Evolutionary conservation across 1,284 basidiomycete genomes (phyloP).

Genomic region (Athelia psychrophila): DNA sequence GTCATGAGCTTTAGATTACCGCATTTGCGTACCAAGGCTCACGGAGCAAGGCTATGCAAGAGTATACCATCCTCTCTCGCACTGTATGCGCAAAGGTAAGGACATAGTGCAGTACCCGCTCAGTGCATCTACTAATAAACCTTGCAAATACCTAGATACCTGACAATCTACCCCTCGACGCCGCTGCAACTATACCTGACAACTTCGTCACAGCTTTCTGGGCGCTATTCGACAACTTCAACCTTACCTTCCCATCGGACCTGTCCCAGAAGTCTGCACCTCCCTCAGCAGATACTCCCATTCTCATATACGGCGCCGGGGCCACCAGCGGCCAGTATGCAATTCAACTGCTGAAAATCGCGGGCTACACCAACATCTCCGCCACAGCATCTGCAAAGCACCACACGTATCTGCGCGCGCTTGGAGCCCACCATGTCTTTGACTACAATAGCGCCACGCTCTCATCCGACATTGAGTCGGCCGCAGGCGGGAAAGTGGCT

Average conservation of each 20-base stretch:
- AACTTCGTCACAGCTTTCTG: conserved; percentile 49
- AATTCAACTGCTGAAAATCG: conserved; percentile 49
- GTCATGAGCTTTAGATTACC: conserved; percentile 28
- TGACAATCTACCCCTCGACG: conserved; percentile 32
- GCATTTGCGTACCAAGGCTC: conserved; percentile 28
- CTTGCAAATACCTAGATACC: conserved; percentile 35
- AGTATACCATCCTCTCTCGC: conserved; percentile 35
- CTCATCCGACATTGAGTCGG: conserved; percentile 33
- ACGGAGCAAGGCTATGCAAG: conserved; percentile 37
- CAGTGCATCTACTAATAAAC: conserved; percentile 1
- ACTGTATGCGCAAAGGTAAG: conserved; percentile 40
- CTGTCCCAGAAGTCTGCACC: conserved; percentile 34
- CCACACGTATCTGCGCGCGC: conserved; percentile 39
- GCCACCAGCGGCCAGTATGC: conserved; percentile 53
- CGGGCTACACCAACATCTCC: conserved; percentile 50
- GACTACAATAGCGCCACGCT: conserved; percentile 49
- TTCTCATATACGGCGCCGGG: conserved; percentile 56
- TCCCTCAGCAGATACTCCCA: conserved; percentile 30
- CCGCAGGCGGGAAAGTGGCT: conserved; percentile 33
- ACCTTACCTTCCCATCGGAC: conserved; percentile 32
- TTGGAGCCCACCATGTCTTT: conserved; percentile 47
- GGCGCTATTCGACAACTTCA: conserved; percentile 43
- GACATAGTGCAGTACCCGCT: not conserved
- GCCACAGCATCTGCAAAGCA: conserved; percentile 50
- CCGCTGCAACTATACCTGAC: conserved; percentile 47